Base-by-base conservation (phyloP, 805 yeast species). In the Metschnikowia picachoensis region DNA sequence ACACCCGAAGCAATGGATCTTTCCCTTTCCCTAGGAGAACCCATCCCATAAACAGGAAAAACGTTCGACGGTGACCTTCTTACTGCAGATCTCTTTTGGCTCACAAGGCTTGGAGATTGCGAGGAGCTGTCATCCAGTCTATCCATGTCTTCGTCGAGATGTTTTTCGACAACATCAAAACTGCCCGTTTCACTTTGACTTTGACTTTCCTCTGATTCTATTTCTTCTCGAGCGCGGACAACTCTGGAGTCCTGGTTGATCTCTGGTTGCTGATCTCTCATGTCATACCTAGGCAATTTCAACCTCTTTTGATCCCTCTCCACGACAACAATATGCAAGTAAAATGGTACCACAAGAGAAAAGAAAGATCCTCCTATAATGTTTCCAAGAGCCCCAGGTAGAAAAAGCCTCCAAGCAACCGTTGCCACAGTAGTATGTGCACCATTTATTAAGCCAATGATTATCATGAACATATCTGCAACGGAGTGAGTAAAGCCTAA, bases 21-120 rank as follows among this genome's bases (percentile, higher is more conserved):
- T 55, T 85, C 91, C 44, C 76, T 67, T 27, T 62, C 65, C 35
- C 78, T 60, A 3, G 92, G 85, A 10, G 70, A 72, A 1, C 87
- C 90, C 92, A 86, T 85, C 1, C 87, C 92, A 54, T 72, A 72
- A 2, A 86, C 91, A 0, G 95, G 94, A 65, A 85, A 86, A 1
- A 85, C 90, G 49, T 88, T 88, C 25, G 78, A 78, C 3, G 92
- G 95, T 1, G 90, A 44, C 30, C 47, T 39, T 25, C 31, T 27
- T 33, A 45, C 14, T 12, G 35, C 12, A 15, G 25, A n/a, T n/a
- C 16, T 42, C 29, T 30, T 33, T 7, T 17, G 29, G 34, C 44
- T 39, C 30, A 16, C 28, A 20, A 35, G 29, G 28, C 47, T 29
- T 9, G 46, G 29, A 10, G 44, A 38, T 16, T 33, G 44, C 11